Evolutionary conservation across 805 yeast species (phyloP), one percentile per base, ranked within the genome.

Genomic region (Teunomyces aglyptinius): DNA sequence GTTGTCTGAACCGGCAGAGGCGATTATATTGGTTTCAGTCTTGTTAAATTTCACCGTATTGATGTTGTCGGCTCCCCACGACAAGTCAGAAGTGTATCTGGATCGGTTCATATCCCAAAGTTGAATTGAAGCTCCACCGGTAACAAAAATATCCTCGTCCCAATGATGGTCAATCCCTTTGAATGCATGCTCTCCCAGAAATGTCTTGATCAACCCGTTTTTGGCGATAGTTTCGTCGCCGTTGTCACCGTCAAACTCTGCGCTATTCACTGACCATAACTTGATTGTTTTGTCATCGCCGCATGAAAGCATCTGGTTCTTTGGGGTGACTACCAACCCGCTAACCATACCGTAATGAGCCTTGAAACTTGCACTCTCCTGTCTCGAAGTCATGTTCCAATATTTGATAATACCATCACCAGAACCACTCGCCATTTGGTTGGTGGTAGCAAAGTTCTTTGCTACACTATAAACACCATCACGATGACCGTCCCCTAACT

Each of bases 1-100:
- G 59, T 96, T 86, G 65, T 94, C 99, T 43, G 91, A 81, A 6
- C 77, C 77, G 2, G 96, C 82, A 49, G 94, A 82, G 16, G 98
- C 98, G 38, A 95, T 65, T 3, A 94, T 76, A 36, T 89, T 86
- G 4, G 96, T 87, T 63, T 94, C 97, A 0, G 96, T 88, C 64
- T 83, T 83, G 65, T 94, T 94, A 68, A 92, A 94, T 59, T 82
- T 81, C 29, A 92, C 97, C 5, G 83, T 76, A 45, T 76, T 82
- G 45, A 92, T 76, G 60, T 90, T 90, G 64, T 94, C 99, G 7
- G 96, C 96, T 43, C 98, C 99, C 99, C 99, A 94, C 1, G 95
- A 81, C 42, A 94, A 70, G 55, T 89, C 78, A 5, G 89, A 75
- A 3, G 86, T 64, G 22, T 96, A 90, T 57, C 86, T 82, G 22